A percentile compares a stretch with the other conserved stretches of the same genome.
Conservation (phyloP, 2,329 filamentous ascomycete genomes). For the Talaromyces sp. region DNA sequence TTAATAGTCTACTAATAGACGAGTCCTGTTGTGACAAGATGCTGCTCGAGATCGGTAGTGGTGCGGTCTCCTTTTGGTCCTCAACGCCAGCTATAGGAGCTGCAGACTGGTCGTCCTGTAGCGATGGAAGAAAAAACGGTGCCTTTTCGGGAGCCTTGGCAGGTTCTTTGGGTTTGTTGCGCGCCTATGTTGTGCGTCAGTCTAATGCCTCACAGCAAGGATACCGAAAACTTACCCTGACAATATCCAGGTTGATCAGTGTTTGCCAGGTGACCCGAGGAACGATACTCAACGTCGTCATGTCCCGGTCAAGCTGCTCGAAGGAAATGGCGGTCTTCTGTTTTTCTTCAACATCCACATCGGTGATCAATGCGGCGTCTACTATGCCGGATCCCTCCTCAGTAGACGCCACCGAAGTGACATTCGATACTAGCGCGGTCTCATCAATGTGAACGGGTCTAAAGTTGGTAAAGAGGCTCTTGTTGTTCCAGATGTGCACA, state of each 20-base stretch:
- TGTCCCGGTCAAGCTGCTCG: constrained; percentile 75
- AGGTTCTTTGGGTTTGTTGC: constrained; percentile 89
- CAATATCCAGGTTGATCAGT: constrained; percentile 83
- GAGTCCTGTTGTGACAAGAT: constrained; percentile 30
- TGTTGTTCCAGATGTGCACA: constrained; percentile 95
- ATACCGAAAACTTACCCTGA: constrained; percentile 49
- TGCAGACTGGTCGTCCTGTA: constrained; percentile 28
- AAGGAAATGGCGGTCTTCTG: constrained; percentile 55
- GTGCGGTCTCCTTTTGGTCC: constrained; percentile 41
- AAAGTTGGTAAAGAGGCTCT: constrained; percentile 82
- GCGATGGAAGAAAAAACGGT: constrained; percentile 79
- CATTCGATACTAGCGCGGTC: constrained; percentile 62
- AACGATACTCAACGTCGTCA: constrained; percentile 84
- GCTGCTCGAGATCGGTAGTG: constrained; percentile 65
- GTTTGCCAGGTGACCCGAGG: constrained; percentile 94
- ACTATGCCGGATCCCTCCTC: constrained; percentile 74
- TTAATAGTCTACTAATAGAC: constrained; percentile 49
- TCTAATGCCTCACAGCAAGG: neutral
- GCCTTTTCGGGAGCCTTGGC: constrained; percentile 91
- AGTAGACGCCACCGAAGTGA: constrained; percentile 71
- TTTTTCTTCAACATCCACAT: constrained; percentile 45
- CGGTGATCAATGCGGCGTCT: constrained; percentile 67
- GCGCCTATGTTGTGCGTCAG: constrained; percentile 54
- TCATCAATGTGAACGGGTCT: constrained; percentile 82
- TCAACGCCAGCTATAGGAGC: constrained; percentile 15